Base-by-base conservation (phyloP, 1,284 basidiomycete species). In the Trametes pubescens region DNA sequence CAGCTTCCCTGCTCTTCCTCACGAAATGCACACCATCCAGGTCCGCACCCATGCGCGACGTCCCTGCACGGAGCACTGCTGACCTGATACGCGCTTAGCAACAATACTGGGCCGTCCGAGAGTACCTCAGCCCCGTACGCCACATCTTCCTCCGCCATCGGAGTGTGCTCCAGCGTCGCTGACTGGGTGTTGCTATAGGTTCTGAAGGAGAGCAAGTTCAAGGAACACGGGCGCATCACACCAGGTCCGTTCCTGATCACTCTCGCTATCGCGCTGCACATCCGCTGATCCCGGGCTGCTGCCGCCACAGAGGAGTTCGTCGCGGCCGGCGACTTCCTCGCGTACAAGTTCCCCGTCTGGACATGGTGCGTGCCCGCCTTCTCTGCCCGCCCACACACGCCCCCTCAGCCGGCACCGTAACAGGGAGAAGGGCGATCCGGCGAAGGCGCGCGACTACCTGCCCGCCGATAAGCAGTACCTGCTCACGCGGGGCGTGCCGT, bases 131-230 rank as follows among this genome's bases (percentile, higher is more conserved):
- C 65, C 97, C 97, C 7, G 95, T 96, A 77, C 71, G 87, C 74
- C 60, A 57, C 53, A 66, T 70, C 64, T 24, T 32, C 32, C 48
- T 51, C 68, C 53, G 35, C 38, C n/a, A 69, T 29, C 56, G 22
- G 70, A 70, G 40, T 57, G 60, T 49, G 51, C 53, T 56, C 59
- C 59, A 49, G 51, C 62, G 43, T 62, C 48, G 57, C 61, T 65
- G n/a, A 65, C 52, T 14, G 65, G 62, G 60, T 22, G 63, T 48
- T n/a, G 21, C 29, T 32, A 32, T 74, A 96, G 95, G 96, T 99
- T 35, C 86, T 99, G 71, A 93, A 92, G 75, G 97, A 99, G 81
- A 96, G 93, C 81, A 99, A 99, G 78, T 99, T 99, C 85, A 99
- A 98, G 78, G 97, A 99, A 78, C 95, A 98, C 75, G 97, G 97